Conservation (phyloP, 23 red algal genomes). For the Gracilaria vermiculophylla region DNA sequence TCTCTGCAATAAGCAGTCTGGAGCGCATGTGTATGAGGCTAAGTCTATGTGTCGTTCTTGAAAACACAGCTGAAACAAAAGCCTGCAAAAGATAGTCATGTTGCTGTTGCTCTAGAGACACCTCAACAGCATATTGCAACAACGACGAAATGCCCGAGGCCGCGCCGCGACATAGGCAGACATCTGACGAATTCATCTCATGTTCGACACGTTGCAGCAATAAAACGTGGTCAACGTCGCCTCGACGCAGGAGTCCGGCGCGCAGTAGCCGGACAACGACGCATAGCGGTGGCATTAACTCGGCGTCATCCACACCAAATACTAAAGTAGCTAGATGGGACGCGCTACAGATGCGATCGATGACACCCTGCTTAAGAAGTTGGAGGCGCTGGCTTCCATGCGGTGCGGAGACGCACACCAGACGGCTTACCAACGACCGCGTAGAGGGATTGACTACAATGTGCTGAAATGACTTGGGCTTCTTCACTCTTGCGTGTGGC, state of each 20-base stretch:
- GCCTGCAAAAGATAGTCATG: not conserved
- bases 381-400: not conserved
- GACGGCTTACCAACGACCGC: not conserved
- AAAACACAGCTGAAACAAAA: not conserved
- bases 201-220: not conserved
- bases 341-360: not conserved
- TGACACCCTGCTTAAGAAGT: not conserved
- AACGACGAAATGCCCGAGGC: not conserved
- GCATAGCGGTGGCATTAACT: conserved; percentile 14
- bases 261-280: not conserved
- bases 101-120: not conserved
- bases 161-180: conserved; percentile 14
- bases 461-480: not conserved
- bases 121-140: not conserved
- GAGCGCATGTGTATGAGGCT: not conserved
- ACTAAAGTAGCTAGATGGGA: not conserved
- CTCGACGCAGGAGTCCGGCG: not conserved
- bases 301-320: not conserved
- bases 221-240: not conserved
- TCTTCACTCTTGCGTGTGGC: not conserved
- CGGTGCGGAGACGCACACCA: not conserved
- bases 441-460: not conserved
- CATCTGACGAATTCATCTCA: not conserved
- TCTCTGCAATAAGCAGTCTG: conserved; percentile 2
- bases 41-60: not conserved